Evolutionary conservation across 306 rosid genomes (phyloP), one percentile per base, ranked within the genome.

Genomic region (barrel medic (Medicago truncatula)): DNA sequence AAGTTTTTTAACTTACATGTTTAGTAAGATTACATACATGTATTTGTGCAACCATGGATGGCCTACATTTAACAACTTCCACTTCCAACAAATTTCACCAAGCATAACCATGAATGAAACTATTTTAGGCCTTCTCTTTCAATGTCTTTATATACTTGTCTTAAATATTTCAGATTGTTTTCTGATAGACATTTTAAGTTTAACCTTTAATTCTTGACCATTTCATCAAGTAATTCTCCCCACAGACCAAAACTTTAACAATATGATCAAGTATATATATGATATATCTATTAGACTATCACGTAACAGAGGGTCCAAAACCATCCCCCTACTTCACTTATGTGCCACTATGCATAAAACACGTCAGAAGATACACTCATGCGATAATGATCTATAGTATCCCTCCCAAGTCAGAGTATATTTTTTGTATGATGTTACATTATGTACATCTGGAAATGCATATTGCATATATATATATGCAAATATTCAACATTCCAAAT

Each of bases 381-480:
- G 85, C 78, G 85, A 86, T 87, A 76, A 77, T 44, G 81, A 71
- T 79, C 68, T 17, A 78, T 68, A 80, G n/a, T n/a, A n/a, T n/a
- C n/a, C 69, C 56, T 31, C 75, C 81, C 25, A 31, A 81, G 69
- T 56, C 86, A 85, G 54, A 79, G 81, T 63, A 65, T 65, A 65
- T 58, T 70, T 75, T 71, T 72, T 68, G 21, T 58, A 82, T 62
- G 73, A 74, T 10, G 1, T 1, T 44, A 10, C 46, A 44, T 8
- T 8, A 47, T 9, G 70, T 17, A 39, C 82, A 58, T 73, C 49
- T 73, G 60, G 60, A 81, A 54, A 58, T 78, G 50, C 71, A 84
- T 61, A 21, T 21, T 78, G 50, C 71, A 84, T n/a, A n/a, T n/a
- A n/a, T n/a, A n/a, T n/a, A n/a, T 61, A 72, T 80, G 60, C 73